phyloP scores from a whole-genome alignment of 2,329 filamentous ascomycete genomes.

The Fusarium chlamydosporum region DNA sequence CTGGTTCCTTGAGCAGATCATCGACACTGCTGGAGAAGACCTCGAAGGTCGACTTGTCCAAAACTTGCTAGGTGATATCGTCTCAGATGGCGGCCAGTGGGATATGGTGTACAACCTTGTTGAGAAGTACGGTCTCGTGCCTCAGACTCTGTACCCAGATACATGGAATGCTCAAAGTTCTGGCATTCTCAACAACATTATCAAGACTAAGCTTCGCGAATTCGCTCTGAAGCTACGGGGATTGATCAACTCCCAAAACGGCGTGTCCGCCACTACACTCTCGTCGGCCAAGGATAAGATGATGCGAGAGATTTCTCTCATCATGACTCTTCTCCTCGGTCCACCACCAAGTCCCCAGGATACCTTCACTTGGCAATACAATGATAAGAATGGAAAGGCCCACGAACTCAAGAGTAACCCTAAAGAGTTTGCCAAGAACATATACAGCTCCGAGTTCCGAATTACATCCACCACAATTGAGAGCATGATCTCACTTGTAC shows the following conservation, averaged over 20 bases:
- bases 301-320: constrained; percentile 83
- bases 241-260: constrained; percentile 58
- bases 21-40: constrained; percentile 78
- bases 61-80: constrained; percentile 74
- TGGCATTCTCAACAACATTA: constrained; percentile 75
- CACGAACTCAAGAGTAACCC: constrained; percentile 76
- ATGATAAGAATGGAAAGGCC: constrained; percentile 76
- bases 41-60: constrained; percentile 82
- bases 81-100: constrained; percentile 89
- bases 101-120: constrained; percentile 93
- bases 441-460: constrained; percentile 72
- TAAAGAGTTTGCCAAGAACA: constrained; percentile 77
- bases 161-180: constrained; percentile 83
- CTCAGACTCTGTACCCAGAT: constrained; percentile 85
- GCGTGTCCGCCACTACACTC: constrained; percentile 56
- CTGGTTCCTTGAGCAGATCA: constrained; percentile 87
- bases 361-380: constrained; percentile 85
- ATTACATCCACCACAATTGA: constrained; percentile 73
- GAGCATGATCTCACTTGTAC: constrained; percentile 83
- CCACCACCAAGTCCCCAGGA: constrained; percentile 78
- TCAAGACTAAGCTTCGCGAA: constrained; percentile 90
- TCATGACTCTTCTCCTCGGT: constrained; percentile 86
- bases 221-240: constrained; percentile 80
- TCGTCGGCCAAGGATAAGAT: constrained; percentile 76
- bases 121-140: constrained; percentile 88